These are phyloP conservation scores for Capsella bursapastoris DNA, from an alignment of 345 rosid species.

Conservation along the genomic window DNA sequence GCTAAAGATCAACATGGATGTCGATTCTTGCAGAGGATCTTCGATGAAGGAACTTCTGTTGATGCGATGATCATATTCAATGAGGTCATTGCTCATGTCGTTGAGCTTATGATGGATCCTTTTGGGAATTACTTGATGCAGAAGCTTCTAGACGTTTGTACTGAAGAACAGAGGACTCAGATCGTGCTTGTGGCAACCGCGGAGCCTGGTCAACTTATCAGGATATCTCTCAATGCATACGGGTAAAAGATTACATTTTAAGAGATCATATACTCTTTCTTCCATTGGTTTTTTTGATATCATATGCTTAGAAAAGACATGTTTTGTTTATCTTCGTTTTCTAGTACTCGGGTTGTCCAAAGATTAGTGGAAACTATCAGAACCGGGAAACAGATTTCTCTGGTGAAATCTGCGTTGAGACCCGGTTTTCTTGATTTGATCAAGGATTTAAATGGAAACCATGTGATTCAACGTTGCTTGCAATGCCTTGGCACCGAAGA, in stretches of 20 bases:
- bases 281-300: not conserved
- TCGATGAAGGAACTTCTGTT: conserved; percentile 53
- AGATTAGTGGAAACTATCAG: conserved; percentile 68
- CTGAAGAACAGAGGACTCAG: conserved; percentile 58
- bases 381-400: conserved; percentile 60
- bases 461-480: conserved; percentile 81
- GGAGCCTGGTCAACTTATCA: conserved; percentile 57
- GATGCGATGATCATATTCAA: conserved; percentile 53
- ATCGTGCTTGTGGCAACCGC: conserved; percentile 50
- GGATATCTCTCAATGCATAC: conserved; percentile 57
- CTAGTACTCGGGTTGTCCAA: conserved; percentile 73
- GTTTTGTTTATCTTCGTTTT: conserved; percentile 5
- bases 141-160: conserved; percentile 59
- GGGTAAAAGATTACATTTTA: conserved; percentile 42
- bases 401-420: conserved; percentile 56
- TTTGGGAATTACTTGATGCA: conserved; percentile 65
- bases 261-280: not conserved
- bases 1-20: conserved; percentile 67
- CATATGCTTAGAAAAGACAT: not conserved
- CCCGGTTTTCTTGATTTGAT: conserved; percentile 68
- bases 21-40: conserved; percentile 57
- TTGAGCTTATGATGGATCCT: conserved; percentile 65
- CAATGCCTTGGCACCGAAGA: conserved; percentile 66
- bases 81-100: conserved; percentile 57
- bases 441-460: conserved; percentile 77